Base-by-base conservation (phyloP, 2,329 filamentous ascomycete genomes). In the Arthrobotrys musiformis region DNA sequence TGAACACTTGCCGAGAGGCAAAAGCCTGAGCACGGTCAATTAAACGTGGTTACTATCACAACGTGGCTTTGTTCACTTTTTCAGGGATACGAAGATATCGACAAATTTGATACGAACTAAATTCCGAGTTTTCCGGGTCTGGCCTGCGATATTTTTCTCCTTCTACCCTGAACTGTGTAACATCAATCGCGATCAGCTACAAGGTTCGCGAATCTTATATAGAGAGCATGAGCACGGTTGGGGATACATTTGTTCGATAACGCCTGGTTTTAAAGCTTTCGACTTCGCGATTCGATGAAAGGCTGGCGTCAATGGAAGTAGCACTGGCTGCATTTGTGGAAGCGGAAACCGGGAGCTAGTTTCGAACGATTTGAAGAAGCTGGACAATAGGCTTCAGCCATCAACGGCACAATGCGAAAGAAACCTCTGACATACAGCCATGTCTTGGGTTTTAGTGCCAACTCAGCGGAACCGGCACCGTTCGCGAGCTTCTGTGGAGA, bases 21-120 rank as follows among this genome's bases (percentile, higher is more conserved):
- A 50, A 50, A 17, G 44, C 52, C 22, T 68, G 50, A 42, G 56
- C 67, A 62, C 44, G 48, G 68, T 63, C 24, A 63, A 56, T 64
- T 63, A 58, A 64, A 64, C 68, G 26, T 64, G 48, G 46, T n/a
- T 35, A 28, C 13, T 56, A 64, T 64, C 58, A 56, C 35, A 72
- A 72, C 68, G 68, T 72, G 68, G 68, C 46, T 44, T 58, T 37
- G 58, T 24, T 56, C 33, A 50, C 58, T 70, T 50, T 46, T 62
- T 58, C 33, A 56, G 58, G 68, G 48, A 64, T 72, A 48, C 15
- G 40, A 28, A 44, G 48, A 58, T 46, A 63, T 58, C 28, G 64
- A 28, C 68, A 48, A 42, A 64, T 28, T 72, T 56, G 35, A 63
- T 72, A 63, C 48, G 42, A 42, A 33, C 40, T 69, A 69, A 62